Conservation (phyloP, 1,284 basidiomycete species). For the Heimioporus punctisporus region DNA sequence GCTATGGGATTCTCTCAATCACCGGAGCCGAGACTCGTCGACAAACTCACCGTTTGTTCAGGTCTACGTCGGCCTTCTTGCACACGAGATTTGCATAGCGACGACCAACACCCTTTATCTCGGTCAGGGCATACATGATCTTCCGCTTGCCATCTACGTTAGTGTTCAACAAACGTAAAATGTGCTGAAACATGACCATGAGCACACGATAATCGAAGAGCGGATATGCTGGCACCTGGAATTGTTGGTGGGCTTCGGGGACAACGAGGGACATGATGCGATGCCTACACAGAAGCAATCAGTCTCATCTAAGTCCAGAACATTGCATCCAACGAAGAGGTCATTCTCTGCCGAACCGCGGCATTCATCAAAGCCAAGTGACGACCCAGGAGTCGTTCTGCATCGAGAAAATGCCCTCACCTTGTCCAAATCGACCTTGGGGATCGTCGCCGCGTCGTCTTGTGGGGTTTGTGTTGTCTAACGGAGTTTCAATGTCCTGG, state of each 20-base stretch:
- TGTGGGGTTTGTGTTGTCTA: neutral
- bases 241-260: slow-evolving; percentile 92
- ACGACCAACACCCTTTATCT: slow-evolving; percentile 99
- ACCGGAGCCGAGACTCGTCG: neutral
- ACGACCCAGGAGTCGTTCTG: neutral
- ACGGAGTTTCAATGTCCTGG: slow-evolving; percentile 30
- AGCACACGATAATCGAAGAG: neutral
- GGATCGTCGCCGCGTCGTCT: slow-evolving; percentile 16
- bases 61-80: slow-evolving; percentile 99
- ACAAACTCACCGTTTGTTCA: slow-evolving; percentile 92
- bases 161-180: slow-evolving; percentile 98
- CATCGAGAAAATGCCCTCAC: slow-evolving; percentile 19
- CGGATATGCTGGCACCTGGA: slow-evolving; percentile 60
- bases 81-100: slow-evolving; percentile 99
- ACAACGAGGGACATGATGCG: slow-evolving; percentile 89
- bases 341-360: neutral
- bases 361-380: neutral
- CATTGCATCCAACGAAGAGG: slow-evolving; percentile 19
- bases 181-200: slow-evolving; percentile 63
- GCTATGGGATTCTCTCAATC: slow-evolving; percentile 40
- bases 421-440: slow-evolving; percentile 22
- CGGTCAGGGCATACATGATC: slow-evolving; percentile 97
- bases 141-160: slow-evolving; percentile 99
- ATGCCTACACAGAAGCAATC: slow-evolving; percentile 11
- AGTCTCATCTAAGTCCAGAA: slow-evolving; percentile 15